Evolutionary conservation across 495 filamentous ascomycete genomes (phyloP).

Genomic region (Massariosphaeria phaeospora): DNA sequence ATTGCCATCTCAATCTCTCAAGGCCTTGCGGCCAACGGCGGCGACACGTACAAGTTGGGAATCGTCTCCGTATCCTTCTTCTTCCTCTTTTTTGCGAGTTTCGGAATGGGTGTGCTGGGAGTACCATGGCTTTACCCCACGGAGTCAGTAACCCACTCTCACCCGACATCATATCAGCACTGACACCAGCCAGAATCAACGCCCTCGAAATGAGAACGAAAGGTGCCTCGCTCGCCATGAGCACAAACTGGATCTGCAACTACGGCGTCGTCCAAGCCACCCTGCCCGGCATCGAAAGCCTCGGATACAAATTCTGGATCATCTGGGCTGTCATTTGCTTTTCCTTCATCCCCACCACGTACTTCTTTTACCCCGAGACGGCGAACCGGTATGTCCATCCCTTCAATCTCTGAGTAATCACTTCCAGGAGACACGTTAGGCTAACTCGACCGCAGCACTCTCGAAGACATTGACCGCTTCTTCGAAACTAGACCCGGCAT

Average conservation of each 20-base stretch:
- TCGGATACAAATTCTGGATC: constrained; percentile 39
- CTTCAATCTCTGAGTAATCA: not conserved
- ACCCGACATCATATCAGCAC: not conserved
- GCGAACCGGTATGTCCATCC: constrained; percentile 26
- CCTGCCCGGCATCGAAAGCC: constrained; percentile 35
- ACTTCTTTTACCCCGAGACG: constrained; percentile 40
- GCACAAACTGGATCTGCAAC: constrained; percentile 33
- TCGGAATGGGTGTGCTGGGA: constrained; percentile 39
- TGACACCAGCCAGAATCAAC: constrained; percentile 27
- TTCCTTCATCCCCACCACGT: constrained; percentile 36
- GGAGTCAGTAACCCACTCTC: not conserved
- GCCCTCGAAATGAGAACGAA: constrained; percentile 38
- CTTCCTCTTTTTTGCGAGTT: constrained; percentile 34
- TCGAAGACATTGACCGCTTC: constrained; percentile 40
- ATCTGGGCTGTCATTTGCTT: constrained; percentile 36
- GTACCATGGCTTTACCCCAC: constrained; percentile 38
- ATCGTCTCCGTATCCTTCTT: constrained; percentile 36
- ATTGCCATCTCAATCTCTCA: constrained; percentile 36
- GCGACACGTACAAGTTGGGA: constrained; percentile 32
- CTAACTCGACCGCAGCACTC: constrained; percentile 21
- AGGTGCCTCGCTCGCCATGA: constrained; percentile 35
- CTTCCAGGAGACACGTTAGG: no score
- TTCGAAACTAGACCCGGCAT: constrained; percentile 34
- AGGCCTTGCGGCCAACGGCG: constrained; percentile 32
- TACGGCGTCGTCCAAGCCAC: constrained; percentile 36